Evolutionary conservation across 106 monocot genomes (phyloP), one percentile per base, ranked within the genome.

Genomic region (Acorus calamus): DNA sequence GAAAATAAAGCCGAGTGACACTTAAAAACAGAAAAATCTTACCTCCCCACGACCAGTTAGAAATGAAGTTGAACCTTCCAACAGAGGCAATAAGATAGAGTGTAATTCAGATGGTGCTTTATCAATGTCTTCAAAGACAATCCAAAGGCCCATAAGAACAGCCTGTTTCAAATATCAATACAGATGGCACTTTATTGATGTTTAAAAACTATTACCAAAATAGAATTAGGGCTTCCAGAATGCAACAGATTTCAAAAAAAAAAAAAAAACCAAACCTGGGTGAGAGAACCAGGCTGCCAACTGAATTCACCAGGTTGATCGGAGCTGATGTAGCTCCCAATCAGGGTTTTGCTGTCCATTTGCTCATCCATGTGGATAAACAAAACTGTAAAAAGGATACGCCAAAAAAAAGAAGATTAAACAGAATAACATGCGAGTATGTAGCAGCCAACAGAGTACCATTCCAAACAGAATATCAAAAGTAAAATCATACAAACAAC

Each of bases 321-420:
- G 54, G 96, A 67, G 69, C 91, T 82, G 46, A 91, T 64, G 50
- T 91, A 96, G 56, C 84, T 88, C n/a, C 96, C 96, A 61, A 96
- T 61, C 53, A 96, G 65, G 57, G 87, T 82, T 75, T 80, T 96
- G 68, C 83, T 73, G 76, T 96, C 96, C 87, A 91, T 85, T 82
- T 91, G 96, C 6, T 91, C 87, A 77, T 96, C 96, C 85, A 88
- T 84, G 76, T 96, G 87, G 74, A 96, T 91, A 62, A 84, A 85
- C 59, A 96, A 56, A 67, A 96, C 96, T 94, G 71, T 61, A 79
- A 62, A 50, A 54, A 57, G 14, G 55, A 66, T 4, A 2, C 3
- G 8, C 11, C 8, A 47, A 56, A 2, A 49, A 53, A 49, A 11
- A 68, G 11, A 11, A 65, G 14, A 46, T 28, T 28, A 28, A 28